Percentiles rank a stretch among this genome's conserved stretches.
Evolutionary conservation across 1,139 yeast species (phyloP).

Genomic region (Candida dubliniensis): DNA sequence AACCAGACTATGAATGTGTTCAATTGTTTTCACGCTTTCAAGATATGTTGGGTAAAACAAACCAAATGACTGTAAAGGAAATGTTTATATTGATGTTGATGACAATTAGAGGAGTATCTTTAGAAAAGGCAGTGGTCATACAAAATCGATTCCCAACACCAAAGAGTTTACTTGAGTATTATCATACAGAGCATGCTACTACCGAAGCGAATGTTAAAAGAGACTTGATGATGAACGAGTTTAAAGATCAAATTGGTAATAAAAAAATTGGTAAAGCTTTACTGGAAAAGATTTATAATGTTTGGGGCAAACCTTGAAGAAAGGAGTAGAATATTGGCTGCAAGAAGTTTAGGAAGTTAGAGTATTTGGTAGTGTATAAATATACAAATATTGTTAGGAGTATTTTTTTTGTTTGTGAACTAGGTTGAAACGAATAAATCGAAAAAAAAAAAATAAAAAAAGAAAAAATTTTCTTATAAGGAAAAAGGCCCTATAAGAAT

Average conservation of each 20-base stretch:
- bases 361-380: constrained; percentile 5
- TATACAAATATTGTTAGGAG: background rate
- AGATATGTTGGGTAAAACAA: constrained; percentile 68
- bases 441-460: constrained; percentile 1
- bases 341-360: too few relatives aligned
- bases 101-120: constrained; percentile 75
- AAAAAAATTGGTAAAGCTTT: constrained; percentile 59
- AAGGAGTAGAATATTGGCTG: background rate
- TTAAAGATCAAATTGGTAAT: constrained; percentile 56
- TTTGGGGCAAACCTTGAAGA: constrained; percentile 49
- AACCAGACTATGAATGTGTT: constrained; percentile 47
- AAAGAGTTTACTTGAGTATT: constrained; percentile 41
- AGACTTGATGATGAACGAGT: constrained; percentile 40
- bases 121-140: constrained; percentile 80
- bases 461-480: constrained; percentile 6
- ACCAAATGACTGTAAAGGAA: constrained; percentile 72
- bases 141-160: constrained; percentile 73
- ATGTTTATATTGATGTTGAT: constrained; percentile 73
- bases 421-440: background rate
- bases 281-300: constrained; percentile 60
- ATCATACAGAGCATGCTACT: constrained; percentile 19
- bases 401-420: background rate
- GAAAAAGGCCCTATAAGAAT: background rate
- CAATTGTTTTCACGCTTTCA: constrained; percentile 68
- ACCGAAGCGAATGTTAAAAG: constrained; percentile 33